phyloP scores from a whole-genome alignment of 495 filamentous ascomycete genomes.

The Talaromyces stipitatus region DNA sequence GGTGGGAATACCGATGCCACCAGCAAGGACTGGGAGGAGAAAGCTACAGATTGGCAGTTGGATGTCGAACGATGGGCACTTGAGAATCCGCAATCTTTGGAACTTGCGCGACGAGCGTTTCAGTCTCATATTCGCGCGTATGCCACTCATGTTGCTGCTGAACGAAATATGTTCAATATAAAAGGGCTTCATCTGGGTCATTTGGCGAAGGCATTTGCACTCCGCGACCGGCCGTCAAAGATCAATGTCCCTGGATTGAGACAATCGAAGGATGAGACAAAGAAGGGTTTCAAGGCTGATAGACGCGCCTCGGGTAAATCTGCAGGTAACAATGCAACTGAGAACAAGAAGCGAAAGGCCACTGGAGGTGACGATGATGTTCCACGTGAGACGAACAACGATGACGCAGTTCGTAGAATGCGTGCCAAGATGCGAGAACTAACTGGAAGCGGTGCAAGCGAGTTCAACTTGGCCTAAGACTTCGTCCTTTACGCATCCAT shows the following conservation, averaged over 20 bases:
- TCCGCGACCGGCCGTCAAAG: conserved; percentile 80
- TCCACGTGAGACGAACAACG: conserved; percentile 34
- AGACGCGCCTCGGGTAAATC: conserved; percentile 11
- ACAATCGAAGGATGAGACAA: conserved; percentile 32
- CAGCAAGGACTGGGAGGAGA: conserved; percentile 55
- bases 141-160: conserved; percentile 79
- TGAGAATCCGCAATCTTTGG: conserved; percentile 52
- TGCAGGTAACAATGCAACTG: conserved; percentile 14
- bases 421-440: conserved; percentile 71
- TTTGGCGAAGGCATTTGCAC: conserved; percentile 83
- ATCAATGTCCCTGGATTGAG: conserved; percentile 66
- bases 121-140: conserved; percentile 91
- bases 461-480: conserved; percentile 78
- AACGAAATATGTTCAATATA: conserved; percentile 81
- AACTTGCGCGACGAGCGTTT: conserved; percentile 72
- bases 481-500: background rate
- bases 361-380: conserved; percentile 31
- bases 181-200: conserved; percentile 85
- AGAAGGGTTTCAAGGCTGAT: conserved; percentile 41
- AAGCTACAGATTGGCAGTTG: conserved; percentile 71
- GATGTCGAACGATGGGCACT: conserved; percentile 65
- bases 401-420: conserved; percentile 68
- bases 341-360: conserved; percentile 31
- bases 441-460: conserved; percentile 52
- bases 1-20: conserved; percentile 29